Evolutionary conservation across 345 rosid genomes (phyloP).

Genomic region (Melaleuca quinquenervia): DNA sequence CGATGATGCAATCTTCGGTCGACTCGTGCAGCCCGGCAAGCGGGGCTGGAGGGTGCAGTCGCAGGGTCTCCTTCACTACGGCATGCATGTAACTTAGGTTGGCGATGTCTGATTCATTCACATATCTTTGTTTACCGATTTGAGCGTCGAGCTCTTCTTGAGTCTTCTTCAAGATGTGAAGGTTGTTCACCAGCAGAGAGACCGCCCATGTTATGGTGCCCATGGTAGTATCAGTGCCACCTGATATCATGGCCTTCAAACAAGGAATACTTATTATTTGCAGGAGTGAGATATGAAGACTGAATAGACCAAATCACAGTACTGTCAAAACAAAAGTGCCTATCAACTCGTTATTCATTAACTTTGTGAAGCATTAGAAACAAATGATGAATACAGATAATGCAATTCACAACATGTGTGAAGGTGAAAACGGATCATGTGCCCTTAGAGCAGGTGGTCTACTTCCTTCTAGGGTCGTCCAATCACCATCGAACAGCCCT

Average conservation of each 20-base stretch:
- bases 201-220: slow-evolving; percentile 8
- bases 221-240: background rate
- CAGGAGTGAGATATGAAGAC: no score
- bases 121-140: slow-evolving; percentile 1
- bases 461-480: no score
- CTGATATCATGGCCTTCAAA: slow-evolving; percentile 2
- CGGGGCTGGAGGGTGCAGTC: slow-evolving; percentile 22
- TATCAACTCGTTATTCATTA: no score
- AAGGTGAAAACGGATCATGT: no score
- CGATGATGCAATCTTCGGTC: slow-evolving; percentile 13
- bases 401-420: no score
- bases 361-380: background rate
- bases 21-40: slow-evolving; percentile 11
- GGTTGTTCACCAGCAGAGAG: slow-evolving; percentile 4
- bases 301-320: no score
- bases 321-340: no score
- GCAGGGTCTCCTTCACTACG: slow-evolving; percentile 25
- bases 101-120: slow-evolving; percentile 13
- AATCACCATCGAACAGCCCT: no score
- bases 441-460: no score
- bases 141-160: background rate
- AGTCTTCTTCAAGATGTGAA: background rate
- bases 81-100: slow-evolving; percentile 23
- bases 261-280: background rate
- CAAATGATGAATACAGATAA: no score